Conservation (phyloP, 371 early-diverging fungal species). For the Mortierella sp. region DNA sequence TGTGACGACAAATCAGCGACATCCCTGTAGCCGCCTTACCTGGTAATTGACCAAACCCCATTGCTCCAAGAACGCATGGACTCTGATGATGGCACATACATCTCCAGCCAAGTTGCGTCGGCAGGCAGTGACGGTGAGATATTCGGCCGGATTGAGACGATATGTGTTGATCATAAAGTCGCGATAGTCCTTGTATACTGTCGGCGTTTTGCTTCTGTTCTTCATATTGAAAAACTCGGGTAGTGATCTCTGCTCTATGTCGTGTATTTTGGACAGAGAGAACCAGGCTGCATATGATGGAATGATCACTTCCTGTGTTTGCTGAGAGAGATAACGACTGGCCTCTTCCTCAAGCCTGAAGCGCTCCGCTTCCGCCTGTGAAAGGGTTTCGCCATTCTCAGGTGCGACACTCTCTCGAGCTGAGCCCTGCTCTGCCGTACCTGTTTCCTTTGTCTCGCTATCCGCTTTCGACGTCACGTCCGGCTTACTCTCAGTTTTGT, state of each 20-base stretch:
- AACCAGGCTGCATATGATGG: slow-evolving; percentile 98
- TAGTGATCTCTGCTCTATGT: slow-evolving; percentile 89
- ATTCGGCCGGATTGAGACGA: slow-evolving; percentile 94
- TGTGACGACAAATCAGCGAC: neutral
- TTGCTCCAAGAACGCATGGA: slow-evolving; percentile 98
- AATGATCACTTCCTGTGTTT: slow-evolving; percentile 80
- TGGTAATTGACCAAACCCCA: slow-evolving; percentile 99
- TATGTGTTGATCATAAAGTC: slow-evolving; percentile 98
- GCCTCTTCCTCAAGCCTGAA: slow-evolving; percentile 74
- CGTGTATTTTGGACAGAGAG: slow-evolving; percentile 80
- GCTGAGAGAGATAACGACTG: slow-evolving; percentile 74
- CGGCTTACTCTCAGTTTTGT: slow-evolving; percentile 1
- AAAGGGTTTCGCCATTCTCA: slow-evolving; percentile 30
- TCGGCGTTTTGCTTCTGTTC: slow-evolving; percentile 92
- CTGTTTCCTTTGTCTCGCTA: slow-evolving; percentile 55
- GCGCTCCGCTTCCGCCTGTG: slow-evolving; percentile 42
- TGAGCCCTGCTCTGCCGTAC: slow-evolving; percentile 48
- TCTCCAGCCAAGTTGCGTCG: slow-evolving; percentile 96
- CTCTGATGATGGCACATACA: slow-evolving; percentile 96
- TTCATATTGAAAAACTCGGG: slow-evolving; percentile 96
- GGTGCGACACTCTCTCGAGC: slow-evolving; percentile 53
- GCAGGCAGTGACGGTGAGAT: slow-evolving; percentile 97
- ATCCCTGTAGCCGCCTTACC: slow-evolving; percentile 59
- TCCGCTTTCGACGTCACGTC: slow-evolving; percentile 37
- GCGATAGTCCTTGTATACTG: slow-evolving; percentile 94